Percentiles rank a stretch among this genome's conserved stretches.
phyloP scores from a whole-genome alignment of 2,329 filamentous ascomycete species.

The Fusarium pseudonygamai region DNA sequence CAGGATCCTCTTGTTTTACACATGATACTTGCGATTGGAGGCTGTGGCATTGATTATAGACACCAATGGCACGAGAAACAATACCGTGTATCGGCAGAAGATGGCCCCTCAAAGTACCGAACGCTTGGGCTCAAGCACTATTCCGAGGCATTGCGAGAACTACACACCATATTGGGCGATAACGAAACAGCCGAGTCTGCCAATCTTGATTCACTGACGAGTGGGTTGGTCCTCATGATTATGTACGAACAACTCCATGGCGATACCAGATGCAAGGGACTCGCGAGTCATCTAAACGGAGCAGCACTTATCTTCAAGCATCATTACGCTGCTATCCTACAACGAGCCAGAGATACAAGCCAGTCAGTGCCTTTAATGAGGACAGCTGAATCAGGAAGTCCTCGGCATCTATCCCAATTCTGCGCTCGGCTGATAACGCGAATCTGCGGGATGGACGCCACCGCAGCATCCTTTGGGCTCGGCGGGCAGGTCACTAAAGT shows the following conservation, averaged over 20 bases:
- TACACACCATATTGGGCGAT: neutral
- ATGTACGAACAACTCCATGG: neutral
- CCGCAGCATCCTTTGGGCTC: neutral
- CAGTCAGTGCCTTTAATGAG: neutral
- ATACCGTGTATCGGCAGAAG: fast-evolving
- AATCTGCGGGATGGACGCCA: neutral
- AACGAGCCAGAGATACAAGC: neutral
- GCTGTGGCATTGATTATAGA: neutral
- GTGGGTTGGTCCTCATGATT: neutral
- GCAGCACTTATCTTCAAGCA: neutral
- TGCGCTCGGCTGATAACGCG: neutral
- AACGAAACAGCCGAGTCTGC: neutral
- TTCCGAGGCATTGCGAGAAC: neutral
- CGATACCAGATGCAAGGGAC: neutral
- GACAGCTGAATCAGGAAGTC: neutral
- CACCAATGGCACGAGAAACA: neutral
- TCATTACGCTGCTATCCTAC: neutral
- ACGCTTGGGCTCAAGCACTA: neutral
- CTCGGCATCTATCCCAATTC: neutral
- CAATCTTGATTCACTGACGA: neutral
- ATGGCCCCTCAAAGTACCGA: neutral
- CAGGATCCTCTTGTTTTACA: neutral
- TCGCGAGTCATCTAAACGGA: neutral
- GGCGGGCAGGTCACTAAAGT: neutral
- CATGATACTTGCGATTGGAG: neutral